phyloP scores from a whole-genome alignment of 192 early-diverging fungal genomes.

The Umbelopsis sp. region DNA sequence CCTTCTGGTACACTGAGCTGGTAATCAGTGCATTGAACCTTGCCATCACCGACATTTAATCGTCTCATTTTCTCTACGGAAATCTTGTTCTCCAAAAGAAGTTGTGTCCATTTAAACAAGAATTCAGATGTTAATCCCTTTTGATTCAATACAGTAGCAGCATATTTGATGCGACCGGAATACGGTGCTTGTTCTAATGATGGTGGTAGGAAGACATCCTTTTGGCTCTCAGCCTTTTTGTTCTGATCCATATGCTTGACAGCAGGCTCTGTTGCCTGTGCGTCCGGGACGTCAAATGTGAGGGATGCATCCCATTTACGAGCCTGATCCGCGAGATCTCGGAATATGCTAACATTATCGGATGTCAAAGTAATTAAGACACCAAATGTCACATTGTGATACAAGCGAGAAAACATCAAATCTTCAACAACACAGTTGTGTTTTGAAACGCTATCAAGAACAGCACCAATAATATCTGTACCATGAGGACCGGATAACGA shows the following conservation, averaged over 20 bases:
- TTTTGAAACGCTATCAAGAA: slow-evolving; percentile 73
- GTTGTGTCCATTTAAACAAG: slow-evolving; percentile 76
- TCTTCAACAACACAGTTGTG: slow-evolving; percentile 81
- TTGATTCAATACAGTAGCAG: slow-evolving; percentile 86
- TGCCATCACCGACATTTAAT: slow-evolving; percentile 62
- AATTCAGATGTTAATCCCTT: slow-evolving; percentile 77
- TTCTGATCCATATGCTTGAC: slow-evolving; percentile 44
- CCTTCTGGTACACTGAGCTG: slow-evolving; percentile 75
- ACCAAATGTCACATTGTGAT: slow-evolving; percentile 95
- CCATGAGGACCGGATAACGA: slow-evolving; percentile 87
- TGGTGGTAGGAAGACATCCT: slow-evolving; percentile 37
- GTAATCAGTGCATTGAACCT: slow-evolving; percentile 80
- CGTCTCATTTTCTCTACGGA: slow-evolving; percentile 89
- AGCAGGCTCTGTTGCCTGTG: slow-evolving; percentile 56
- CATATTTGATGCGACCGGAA: slow-evolving; percentile 79
- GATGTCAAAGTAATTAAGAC: slow-evolving; percentile 76
- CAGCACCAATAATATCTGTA: slow-evolving; percentile 87
- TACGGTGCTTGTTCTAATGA: slow-evolving; percentile 87
- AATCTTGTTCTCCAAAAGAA: slow-evolving; percentile 76
- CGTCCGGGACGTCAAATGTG: slow-evolving; percentile 77
- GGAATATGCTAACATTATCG: slow-evolving; percentile 77
- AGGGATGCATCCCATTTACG: slow-evolving; percentile 86
- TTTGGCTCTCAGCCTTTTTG: slow-evolving; percentile 7
- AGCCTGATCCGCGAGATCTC: slow-evolving; percentile 73
- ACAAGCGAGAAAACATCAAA: slow-evolving; percentile 84